Conservation (phyloP, 176 grass and related monocot species). For the Cenchrus purpureus region DNA sequence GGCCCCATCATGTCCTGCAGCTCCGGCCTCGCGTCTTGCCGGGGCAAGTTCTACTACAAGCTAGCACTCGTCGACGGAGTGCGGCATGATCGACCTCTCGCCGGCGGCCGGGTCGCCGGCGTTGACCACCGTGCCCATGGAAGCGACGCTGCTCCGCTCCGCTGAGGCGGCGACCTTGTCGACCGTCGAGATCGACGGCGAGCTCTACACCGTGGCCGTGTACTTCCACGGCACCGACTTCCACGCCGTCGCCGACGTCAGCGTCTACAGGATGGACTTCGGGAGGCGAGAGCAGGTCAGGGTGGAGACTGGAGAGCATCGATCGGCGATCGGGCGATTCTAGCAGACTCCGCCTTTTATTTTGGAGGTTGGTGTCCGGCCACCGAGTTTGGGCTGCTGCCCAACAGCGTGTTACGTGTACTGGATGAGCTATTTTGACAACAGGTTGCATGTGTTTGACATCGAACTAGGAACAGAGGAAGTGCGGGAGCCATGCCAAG, state of each 20-base stretch:
- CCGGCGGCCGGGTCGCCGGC: background rate
- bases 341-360: background rate
- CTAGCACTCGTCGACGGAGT: background rate
- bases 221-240: background rate
- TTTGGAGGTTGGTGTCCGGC: conserved; percentile 11
- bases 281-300: too few species aligned
- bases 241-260: background rate
- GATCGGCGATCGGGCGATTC: background rate
- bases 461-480: background rate
- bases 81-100: background rate
- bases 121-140: background rate
- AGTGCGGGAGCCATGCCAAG: background rate
- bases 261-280: background rate
- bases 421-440: background rate
- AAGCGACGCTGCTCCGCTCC: background rate
- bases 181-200: background rate
- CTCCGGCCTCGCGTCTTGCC: background rate
- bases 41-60: conserved; percentile 4
- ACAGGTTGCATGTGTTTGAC: background rate
- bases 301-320: background rate
- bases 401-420: background rate
- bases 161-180: too few species aligned
- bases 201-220: background rate
- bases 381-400: background rate
- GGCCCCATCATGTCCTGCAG: too few species aligned